Evolutionary conservation across 1,284 basidiomycete species (phyloP).

Genomic region (Volvariella surrecta): DNA sequence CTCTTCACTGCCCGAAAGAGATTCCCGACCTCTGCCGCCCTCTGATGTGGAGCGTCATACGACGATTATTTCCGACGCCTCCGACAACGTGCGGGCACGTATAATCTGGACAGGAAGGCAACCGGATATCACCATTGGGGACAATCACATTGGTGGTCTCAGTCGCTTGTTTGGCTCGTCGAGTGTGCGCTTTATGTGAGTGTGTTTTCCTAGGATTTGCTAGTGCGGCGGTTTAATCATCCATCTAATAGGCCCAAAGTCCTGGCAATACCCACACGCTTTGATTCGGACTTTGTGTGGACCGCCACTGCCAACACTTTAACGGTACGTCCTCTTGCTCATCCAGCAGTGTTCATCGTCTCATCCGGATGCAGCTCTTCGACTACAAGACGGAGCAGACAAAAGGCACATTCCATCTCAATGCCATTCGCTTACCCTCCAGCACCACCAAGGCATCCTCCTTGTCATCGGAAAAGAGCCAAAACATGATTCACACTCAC

Average conservation of each 20-base stretch:
- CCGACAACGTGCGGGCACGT: constrained; percentile 24
- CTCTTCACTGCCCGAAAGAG: constrained; percentile 8
- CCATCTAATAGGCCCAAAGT: constrained; percentile 32
- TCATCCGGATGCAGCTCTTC: constrained; percentile 25
- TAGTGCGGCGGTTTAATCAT: constrained; percentile 4
- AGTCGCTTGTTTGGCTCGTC: constrained; percentile 37
- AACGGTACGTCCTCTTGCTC: constrained; percentile 25
- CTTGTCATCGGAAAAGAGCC: constrained; percentile 4
- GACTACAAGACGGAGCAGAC: constrained; percentile 35
- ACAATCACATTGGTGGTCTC: constrained; percentile 33
- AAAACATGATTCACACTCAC: constrained; percentile 15
- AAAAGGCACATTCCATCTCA: constrained; percentile 40
- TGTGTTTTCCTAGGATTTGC: constrained; percentile 1
- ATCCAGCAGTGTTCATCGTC: background rate
- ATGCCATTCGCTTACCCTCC: constrained; percentile 28
- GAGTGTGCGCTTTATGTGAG: constrained; percentile 40
- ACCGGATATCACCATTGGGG: constrained; percentile 38
- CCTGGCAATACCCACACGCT: constrained; percentile 46
- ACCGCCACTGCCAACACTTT: constrained; percentile 39
- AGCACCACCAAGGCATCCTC: constrained; percentile 8
- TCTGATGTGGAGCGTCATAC: constrained; percentile 20
- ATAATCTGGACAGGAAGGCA: constrained; percentile 41
- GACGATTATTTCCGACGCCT: constrained; percentile 23
- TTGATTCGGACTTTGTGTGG: constrained; percentile 47
- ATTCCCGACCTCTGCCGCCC: constrained; percentile 1